Evolutionary conservation across 305 asterid genomes (phyloP).

Genomic region (Rubia tinctorum): DNA sequence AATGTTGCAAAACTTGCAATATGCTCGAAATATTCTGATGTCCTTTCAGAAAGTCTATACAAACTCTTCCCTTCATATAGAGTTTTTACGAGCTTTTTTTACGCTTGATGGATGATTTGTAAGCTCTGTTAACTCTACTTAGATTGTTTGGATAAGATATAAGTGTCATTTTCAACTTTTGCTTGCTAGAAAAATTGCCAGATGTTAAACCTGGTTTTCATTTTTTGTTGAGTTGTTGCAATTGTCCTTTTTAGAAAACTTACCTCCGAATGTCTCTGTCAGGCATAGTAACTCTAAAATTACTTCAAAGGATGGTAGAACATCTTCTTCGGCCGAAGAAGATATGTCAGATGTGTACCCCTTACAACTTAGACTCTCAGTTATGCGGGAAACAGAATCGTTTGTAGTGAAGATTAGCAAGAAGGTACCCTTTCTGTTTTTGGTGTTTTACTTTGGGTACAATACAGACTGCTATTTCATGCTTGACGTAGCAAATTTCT

Average conservation of each 20-base stretch:
- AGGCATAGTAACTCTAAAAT: conserved; percentile 88
- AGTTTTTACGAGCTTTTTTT: not conserved
- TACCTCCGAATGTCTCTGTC: conserved; percentile 7
- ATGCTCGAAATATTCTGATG: not conserved
- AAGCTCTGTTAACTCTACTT: not conserved
- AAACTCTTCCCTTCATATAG: not conserved
- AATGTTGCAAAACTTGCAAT: not conserved
- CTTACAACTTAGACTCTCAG: conserved; percentile 79
- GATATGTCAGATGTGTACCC: conserved; percentile 95
- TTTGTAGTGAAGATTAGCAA: conserved; percentile 81
- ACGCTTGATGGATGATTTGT: not conserved
- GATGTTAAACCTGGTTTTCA: not conserved
- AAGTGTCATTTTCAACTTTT: not conserved
- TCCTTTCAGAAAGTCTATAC: not conserved
- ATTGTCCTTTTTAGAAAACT: not conserved
- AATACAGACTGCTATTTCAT: not conserved
- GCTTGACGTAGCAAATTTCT: not conserved
- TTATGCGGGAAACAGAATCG: conserved; percentile 54
- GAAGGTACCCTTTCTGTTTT: conserved; percentile 49
- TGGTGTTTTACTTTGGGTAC: not conserved
- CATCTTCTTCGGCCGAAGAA: conserved; percentile 60
- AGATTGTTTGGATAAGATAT: not conserved
- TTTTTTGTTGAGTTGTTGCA: not conserved
- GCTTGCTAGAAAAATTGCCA: not conserved
- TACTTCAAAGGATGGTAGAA: conserved; percentile 53